Percentiles rank a stretch among this genome's conserved stretches.
Conservation (phyloP, 345 rosid genomes). For the Euphorbia pulcherrima region DNA sequence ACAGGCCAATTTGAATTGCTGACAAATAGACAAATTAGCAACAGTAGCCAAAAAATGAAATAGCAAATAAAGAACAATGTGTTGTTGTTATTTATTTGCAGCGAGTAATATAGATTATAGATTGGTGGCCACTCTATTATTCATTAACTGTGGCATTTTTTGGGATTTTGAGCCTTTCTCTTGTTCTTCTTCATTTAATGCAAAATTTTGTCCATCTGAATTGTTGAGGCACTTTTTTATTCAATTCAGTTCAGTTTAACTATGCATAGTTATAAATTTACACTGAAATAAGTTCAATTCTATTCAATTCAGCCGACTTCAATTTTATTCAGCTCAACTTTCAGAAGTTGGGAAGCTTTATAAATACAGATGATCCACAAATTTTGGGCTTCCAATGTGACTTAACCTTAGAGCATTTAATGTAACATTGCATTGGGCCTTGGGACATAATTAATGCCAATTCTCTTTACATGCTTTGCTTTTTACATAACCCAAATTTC, state of each 20-base stretch:
- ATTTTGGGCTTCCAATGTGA: slow-evolving; percentile 1
- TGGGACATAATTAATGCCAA: neutral
- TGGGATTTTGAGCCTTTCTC: slow-evolving; percentile 30
- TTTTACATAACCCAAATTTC: neutral
- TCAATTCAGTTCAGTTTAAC: too few relatives aligned
- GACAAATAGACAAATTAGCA: neutral
- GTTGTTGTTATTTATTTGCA: slow-evolving; percentile 4
- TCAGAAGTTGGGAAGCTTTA: neutral
- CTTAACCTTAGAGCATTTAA: neutral
- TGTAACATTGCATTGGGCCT: neutral
- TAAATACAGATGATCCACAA: neutral
- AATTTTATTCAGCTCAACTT: neutral
- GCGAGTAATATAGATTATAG: neutral
- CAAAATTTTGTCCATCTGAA: too few relatives aligned
- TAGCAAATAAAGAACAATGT: slow-evolving; percentile 31
- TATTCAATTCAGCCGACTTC: too few relatives aligned
- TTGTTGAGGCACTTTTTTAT: too few relatives aligned
- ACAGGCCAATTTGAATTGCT: slow-evolving; percentile 6
- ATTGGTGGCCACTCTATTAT: slow-evolving; percentile 11
- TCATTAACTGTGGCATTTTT: slow-evolving; percentile 40
- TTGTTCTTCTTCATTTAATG: neutral
- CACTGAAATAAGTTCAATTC: too few relatives aligned
- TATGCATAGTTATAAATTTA: too few relatives aligned
- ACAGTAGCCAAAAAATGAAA: slow-evolving; percentile 3
- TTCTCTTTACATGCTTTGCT: neutral